Conservation (phyloP, 768 basidiomycete genomes). For the Phanerochaete carnosa region DNA sequence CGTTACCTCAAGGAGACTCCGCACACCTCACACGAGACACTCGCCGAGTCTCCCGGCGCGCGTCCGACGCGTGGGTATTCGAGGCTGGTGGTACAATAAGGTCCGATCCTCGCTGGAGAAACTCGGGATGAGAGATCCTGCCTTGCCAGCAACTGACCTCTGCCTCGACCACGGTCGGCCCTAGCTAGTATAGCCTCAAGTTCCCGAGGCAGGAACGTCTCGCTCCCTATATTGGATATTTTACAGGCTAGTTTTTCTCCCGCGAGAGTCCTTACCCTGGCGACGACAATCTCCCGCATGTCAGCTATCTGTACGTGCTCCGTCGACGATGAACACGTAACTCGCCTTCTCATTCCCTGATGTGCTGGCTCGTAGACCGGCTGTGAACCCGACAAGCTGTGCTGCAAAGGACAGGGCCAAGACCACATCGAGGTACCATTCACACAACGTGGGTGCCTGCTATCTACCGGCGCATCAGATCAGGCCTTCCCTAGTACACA, state of each 20-base stretch:
- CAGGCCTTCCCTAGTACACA: neutral
- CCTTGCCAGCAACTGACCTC: too few species aligned
- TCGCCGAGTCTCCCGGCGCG: neutral
- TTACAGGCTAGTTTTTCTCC: too few species aligned
- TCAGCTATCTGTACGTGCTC: neutral
- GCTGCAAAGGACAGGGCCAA: too few species aligned
- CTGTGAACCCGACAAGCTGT: too few species aligned
- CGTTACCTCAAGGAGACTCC: neutral
- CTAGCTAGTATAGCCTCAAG: too few species aligned
- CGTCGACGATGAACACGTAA: neutral
- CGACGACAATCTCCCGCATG: neutral
- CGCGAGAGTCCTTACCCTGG: neutral
- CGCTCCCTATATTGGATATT: too few species aligned
- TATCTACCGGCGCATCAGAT: neutral
- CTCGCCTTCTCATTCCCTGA: neutral
- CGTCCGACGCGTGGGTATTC: neutral
- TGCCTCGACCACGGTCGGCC: too few species aligned
- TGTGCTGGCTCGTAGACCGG: too few species aligned
- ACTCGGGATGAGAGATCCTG: neutral
- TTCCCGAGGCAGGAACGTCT: too few species aligned
- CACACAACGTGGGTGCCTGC: neutral
- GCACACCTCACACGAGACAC: neutral
- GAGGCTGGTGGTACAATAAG: neutral
- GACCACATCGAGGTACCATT: neutral
- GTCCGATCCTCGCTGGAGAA: neutral